These are phyloP conservation scores for Coemansia sp. DNA, from an alignment of 192 early-diverging fungal species.

Conservation along the genomic window DNA sequence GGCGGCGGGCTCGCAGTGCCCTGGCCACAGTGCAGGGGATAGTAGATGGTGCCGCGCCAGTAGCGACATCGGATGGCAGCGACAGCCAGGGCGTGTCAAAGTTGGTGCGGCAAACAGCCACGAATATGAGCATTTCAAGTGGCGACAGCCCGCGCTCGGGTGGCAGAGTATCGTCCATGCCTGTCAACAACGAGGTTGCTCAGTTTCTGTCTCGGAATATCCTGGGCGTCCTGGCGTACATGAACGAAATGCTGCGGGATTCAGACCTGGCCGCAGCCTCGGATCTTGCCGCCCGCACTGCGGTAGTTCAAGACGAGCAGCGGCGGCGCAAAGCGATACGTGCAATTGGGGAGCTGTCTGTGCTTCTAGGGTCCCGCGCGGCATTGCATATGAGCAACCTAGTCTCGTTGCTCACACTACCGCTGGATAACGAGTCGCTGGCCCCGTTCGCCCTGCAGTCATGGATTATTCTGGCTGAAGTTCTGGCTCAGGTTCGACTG, in stretches of 20 bases:
- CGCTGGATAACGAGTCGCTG: constrained; percentile 20
- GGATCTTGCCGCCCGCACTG: not conserved
- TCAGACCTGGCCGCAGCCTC: not conserved
- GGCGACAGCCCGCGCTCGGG: constrained; percentile 15
- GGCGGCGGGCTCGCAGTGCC: constrained; percentile 37
- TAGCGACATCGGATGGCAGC: not conserved
- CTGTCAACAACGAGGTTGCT: constrained; percentile 11
- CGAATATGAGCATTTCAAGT: constrained; percentile 12
- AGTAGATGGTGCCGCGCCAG: constrained; percentile 7
- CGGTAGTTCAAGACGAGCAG: constrained; percentile 1
- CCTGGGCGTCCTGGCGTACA: constrained; percentile 42
- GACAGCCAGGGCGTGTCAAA: constrained; percentile 21
- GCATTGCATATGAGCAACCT: constrained; percentile 32
- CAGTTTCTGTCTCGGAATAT: constrained; percentile 40
- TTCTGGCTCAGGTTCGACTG: constrained; percentile 6
- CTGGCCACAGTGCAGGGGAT: constrained; percentile 34
- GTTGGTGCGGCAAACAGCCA: constrained; percentile 36
- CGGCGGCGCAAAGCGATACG: constrained; percentile 18
- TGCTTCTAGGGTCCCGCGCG: constrained; percentile 18
- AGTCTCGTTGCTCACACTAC: constrained; percentile 36
- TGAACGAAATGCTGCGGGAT: constrained; percentile 44
- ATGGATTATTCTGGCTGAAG: constrained; percentile 34
- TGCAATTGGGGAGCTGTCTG: constrained; percentile 32
- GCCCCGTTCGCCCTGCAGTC: constrained; percentile 13
- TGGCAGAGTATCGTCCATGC: not conserved